phyloP scores from a whole-genome alignment of 768 basidiomycete genomes.

The Paxillus involutus region DNA sequence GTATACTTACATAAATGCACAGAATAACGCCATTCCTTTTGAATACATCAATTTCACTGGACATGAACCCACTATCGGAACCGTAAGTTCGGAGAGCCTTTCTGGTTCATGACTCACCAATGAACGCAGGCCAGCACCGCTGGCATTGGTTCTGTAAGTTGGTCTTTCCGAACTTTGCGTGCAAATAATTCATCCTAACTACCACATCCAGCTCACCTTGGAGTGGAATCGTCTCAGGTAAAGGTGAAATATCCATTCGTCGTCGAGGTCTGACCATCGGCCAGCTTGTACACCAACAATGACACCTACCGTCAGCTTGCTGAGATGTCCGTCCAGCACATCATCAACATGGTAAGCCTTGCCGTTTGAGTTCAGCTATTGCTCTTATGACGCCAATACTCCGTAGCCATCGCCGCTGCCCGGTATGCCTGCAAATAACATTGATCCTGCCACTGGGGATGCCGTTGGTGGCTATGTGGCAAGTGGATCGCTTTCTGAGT shows the following conservation, averaged over 20 bases:
- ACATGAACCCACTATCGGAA: slow-evolving; percentile 27
- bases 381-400: not conserved
- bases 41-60: slow-evolving; percentile 37
- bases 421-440: slow-evolving; percentile 58
- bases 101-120: not conserved
- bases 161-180: not conserved
- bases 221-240: slow-evolving; percentile 56
- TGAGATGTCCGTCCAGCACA: slow-evolving; percentile 51
- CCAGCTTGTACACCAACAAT: slow-evolving; percentile 52
- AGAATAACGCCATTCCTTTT: slow-evolving; percentile 41
- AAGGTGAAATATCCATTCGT: not conserved
- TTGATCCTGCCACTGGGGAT: slow-evolving; percentile 53
- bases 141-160: slow-evolving; percentile 43
- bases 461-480: slow-evolving; percentile 59
- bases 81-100: slow-evolving; percentile 25
- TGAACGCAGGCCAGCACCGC: slow-evolving; percentile 44
- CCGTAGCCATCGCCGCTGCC: slow-evolving; percentile 21
- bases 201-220: slow-evolving; percentile 44
- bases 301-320: slow-evolving; percentile 57
- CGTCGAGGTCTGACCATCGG: not conserved
- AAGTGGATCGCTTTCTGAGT: slow-evolving; percentile 14
- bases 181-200: not conserved
- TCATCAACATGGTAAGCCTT: slow-evolving; percentile 41
- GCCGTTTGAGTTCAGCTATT: slow-evolving; percentile 3
- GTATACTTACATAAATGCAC: not conserved